A percentile compares a stretch with the other conserved stretches of the same genome.
These are phyloP conservation scores for Torulaspora globosa DNA, from an alignment of 1,139 yeast species.

Conservation along the genomic window DNA sequence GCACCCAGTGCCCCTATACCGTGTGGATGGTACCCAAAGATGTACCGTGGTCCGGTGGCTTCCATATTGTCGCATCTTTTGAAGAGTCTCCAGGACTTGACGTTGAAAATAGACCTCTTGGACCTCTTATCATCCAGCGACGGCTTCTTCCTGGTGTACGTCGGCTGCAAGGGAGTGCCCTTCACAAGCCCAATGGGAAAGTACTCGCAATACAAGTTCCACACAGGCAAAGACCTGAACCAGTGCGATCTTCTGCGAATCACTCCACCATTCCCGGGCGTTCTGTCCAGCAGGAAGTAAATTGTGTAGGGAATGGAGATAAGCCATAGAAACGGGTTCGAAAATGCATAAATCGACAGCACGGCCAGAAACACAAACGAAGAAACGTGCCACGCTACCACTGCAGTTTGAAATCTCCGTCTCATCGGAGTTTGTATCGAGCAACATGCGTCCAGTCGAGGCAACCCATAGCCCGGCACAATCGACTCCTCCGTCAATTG, in stretches of 20 bases:
- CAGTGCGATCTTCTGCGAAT: conserved; percentile 53
- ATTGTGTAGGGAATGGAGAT: conserved; percentile 51
- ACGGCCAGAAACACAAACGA: conserved; percentile 60
- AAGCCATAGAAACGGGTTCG: conserved; percentile 72
- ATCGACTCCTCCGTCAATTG: neutral
- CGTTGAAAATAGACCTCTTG: conserved; percentile 4
- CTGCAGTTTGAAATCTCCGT: conserved; percentile 64
- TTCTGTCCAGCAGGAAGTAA: conserved; percentile 56
- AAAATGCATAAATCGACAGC: conserved; percentile 52
- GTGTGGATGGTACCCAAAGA: conserved; percentile 95
- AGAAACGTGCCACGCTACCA: conserved; percentile 72
- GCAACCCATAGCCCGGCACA: conserved; percentile 6
- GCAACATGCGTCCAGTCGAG: conserved; percentile 26
- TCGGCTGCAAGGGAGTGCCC: conserved; percentile 68
- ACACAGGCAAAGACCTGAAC: conserved; percentile 56
- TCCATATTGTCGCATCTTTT: conserved; percentile 10
- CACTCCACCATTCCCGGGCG: conserved; percentile 72
- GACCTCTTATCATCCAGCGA: conserved; percentile 22
- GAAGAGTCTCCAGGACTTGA: conserved; percentile 4
- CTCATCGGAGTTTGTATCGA: conserved; percentile 45
- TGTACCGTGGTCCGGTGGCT: conserved; percentile 66
- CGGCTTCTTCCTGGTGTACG: conserved; percentile 44
- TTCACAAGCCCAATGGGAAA: conserved; percentile 79
- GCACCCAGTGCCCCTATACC: conserved; percentile 94
- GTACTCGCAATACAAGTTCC: conserved; percentile 72